phyloP scores from a whole-genome alignment of 257 asterid species.

The Dorcoceras hygrometricum region DNA sequence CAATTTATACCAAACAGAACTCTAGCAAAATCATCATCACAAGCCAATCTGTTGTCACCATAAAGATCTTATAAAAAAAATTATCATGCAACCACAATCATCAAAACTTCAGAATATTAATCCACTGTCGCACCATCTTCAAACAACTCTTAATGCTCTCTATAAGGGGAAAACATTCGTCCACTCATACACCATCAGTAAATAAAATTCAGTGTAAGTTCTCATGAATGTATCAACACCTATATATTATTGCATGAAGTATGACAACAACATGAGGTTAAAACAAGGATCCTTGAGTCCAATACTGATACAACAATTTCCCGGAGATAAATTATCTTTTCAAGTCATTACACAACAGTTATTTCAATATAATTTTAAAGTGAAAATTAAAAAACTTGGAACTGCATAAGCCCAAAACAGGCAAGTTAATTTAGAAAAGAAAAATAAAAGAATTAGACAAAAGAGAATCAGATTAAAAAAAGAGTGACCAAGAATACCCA shows the following conservation, averaged over 20 bases:
- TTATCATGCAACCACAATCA: not conserved
- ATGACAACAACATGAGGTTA: not conserved
- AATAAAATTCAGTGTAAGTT: not conserved
- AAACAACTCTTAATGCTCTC: too few relatives aligned
- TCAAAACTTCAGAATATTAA: not conserved
- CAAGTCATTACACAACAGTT: conserved; percentile 8
- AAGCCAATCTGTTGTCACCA: conserved; percentile 17
- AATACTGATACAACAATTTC: not conserved
- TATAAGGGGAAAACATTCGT: too few relatives aligned
- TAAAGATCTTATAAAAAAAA: not conserved
- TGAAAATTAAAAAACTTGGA: not conserved
- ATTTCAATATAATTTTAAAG: not conserved
- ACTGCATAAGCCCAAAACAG: conserved; percentile 5
- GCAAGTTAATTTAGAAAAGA: not conserved
- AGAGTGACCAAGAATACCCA: conserved; percentile 27
- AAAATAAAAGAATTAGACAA: not conserved
- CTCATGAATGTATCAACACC: not conserved
- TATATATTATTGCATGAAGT: not conserved
- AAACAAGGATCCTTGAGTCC: not conserved
- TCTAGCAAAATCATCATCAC: conserved; percentile 6
- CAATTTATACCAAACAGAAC: conserved; percentile 11
- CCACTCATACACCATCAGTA: too few relatives aligned
- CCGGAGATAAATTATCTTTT: not conserved
- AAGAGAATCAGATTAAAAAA: conserved; percentile 3
- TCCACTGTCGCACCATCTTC: too few relatives aligned